Conservation (phyloP, 2,329 filamentous ascomycete genomes). For the Colletotrichum sp. region DNA sequence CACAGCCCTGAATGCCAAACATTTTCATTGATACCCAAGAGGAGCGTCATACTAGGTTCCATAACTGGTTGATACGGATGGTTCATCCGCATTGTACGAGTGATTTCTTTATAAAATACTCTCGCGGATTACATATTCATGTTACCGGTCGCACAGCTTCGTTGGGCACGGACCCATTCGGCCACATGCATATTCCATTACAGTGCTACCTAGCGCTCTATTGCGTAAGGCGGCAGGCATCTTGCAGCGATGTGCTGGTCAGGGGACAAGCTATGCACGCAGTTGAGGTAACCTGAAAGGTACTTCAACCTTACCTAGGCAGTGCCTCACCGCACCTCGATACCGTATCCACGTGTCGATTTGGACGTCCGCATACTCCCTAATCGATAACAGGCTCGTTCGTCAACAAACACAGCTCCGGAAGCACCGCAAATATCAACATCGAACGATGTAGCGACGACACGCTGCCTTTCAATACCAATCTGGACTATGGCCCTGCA, state of each 20-base stretch:
- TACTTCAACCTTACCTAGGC: neutral
- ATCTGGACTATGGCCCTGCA: constrained; percentile 68
- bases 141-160: neutral
- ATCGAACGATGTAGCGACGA: constrained; percentile 16
- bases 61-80: neutral
- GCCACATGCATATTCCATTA: neutral
- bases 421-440: neutral
- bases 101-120: neutral
- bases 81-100: neutral
- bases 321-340: neutral
- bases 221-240: neutral
- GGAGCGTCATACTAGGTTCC: neutral
- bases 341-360: neutral
- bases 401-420: neutral
- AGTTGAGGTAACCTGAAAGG: neutral
- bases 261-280: neutral
- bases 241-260: neutral
- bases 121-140: neutral
- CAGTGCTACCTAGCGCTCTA: neutral
- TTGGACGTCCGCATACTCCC: neutral
- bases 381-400: neutral
- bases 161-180: neutral
- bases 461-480: neutral
- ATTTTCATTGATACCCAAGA: neutral
- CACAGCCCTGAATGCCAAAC: neutral